phyloP scores from a whole-genome alignment of 495 filamentous ascomycete species.

The Aspergillus taichungensis region DNA sequence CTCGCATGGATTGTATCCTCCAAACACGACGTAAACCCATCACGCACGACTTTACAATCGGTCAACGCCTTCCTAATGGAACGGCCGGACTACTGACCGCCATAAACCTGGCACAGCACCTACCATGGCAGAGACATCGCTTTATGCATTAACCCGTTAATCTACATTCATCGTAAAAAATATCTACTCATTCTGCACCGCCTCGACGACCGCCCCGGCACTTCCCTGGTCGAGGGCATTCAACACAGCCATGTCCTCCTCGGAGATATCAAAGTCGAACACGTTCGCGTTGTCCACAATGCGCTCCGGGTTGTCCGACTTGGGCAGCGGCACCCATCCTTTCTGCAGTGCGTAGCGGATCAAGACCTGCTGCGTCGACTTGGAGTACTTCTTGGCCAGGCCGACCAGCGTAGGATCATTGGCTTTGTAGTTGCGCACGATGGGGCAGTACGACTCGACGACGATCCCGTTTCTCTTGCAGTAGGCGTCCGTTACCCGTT shows the following conservation, averaged over 20 bases:
- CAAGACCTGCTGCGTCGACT: conserved; percentile 43
- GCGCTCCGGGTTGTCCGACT: conserved; percentile 54
- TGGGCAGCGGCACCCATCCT: conserved; percentile 64
- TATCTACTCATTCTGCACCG: conserved; percentile 38
- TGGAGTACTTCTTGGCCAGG: conserved; percentile 44
- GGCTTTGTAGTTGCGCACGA: conserved; percentile 53
- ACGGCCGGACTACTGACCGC: conserved; percentile 27
- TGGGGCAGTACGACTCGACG: conserved; percentile 58
- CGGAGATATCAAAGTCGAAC: conserved; percentile 55
- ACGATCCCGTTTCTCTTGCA: conserved; percentile 52
- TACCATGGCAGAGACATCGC: not conserved
- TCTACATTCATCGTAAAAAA: not conserved
- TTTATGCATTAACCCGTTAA: conserved; percentile 6
- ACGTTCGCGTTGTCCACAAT: conserved; percentile 57
- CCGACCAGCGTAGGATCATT: conserved; percentile 45
- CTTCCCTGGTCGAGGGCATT: conserved; percentile 57
- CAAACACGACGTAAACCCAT: conserved; percentile 68
- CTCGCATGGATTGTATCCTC: conserved; percentile 71
- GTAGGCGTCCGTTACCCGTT: conserved; percentile 50
- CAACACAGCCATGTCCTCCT: conserved; percentile 54
- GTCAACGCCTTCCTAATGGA: conserved; percentile 83
- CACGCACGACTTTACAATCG: conserved; percentile 70
- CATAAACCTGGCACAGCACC: not conserved
- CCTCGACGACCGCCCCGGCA: conserved; percentile 44
- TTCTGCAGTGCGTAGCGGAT: conserved; percentile 56